These are phyloP conservation scores for Arachnomyces sp. DNA, from an alignment of 2,329 filamentous ascomycete genomes.

Conservation along the genomic window DNA sequence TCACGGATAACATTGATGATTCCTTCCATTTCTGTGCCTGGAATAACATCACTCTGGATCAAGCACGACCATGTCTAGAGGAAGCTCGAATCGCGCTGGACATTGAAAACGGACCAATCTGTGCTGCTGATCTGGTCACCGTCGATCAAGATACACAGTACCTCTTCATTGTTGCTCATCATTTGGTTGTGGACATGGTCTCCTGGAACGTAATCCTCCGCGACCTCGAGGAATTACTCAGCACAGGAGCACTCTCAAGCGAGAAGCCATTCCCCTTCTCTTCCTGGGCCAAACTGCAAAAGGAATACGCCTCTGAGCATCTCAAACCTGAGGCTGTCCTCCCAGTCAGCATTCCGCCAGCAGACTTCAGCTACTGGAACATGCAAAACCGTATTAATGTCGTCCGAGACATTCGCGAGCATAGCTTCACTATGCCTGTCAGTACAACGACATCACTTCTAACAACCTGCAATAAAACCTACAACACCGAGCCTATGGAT, in stretches of 20 bases:
- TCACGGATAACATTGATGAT: constrained; percentile 21
- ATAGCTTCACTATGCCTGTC: constrained; percentile 25
- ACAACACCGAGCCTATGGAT: constrained; percentile 30
- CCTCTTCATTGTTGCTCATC: constrained; percentile 30
- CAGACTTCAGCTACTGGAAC: constrained; percentile 30
- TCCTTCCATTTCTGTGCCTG: constrained; percentile 24
- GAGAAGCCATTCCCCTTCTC: constrained; percentile 27
- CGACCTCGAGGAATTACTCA: constrained; percentile 29
- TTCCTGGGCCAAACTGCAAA: constrained; percentile 29
- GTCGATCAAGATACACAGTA: constrained; percentile 22
- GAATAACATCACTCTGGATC: constrained; percentile 11
- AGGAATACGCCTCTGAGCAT: constrained; percentile 19
- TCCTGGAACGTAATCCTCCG: constrained; percentile 34
- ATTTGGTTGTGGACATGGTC: constrained; percentile 33
- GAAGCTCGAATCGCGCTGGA: constrained; percentile 28
- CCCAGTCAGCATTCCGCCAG: constrained; percentile 21
- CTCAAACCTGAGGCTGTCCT: constrained; percentile 11
- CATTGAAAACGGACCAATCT: constrained; percentile 29
- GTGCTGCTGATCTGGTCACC: constrained; percentile 36
- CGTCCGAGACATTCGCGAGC: constrained; percentile 29
- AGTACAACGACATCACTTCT: constrained; percentile 22
- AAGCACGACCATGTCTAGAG: constrained; percentile 19
- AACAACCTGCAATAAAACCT: constrained; percentile 23
- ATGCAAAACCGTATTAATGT: constrained; percentile 22
- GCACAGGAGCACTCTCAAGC: constrained; percentile 15